These are phyloP conservation scores for Aspergillus panamensis DNA, from an alignment of 495 filamentous ascomycete genomes.

Conservation along the genomic window DNA sequence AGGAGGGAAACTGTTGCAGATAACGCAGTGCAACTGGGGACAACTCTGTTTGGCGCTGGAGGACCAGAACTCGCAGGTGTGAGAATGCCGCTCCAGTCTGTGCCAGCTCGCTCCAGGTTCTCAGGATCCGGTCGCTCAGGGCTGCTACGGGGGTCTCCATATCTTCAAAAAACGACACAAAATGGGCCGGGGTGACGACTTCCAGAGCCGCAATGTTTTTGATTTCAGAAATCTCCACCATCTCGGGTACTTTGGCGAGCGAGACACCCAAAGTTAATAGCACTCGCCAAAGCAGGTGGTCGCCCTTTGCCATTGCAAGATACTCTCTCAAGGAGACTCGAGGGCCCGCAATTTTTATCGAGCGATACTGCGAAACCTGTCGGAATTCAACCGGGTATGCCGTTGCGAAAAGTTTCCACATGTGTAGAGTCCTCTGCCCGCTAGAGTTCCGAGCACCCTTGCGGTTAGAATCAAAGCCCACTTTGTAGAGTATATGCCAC, in stretches of 20 bases:
- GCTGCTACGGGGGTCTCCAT: conserved; percentile 4
- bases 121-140: conserved; percentile 38
- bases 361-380: conserved; percentile 21
- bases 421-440: conserved; percentile 35
- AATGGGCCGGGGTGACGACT: conserved; percentile 19
- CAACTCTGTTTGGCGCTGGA: conserved; percentile 29
- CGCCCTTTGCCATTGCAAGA: conserved; percentile 31
- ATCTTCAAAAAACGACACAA: conserved; percentile 1
- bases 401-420: conserved; percentile 43
- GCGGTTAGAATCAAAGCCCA: conserved; percentile 3
- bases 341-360: conserved; percentile 24
- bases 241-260: conserved; percentile 29
- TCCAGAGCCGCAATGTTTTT: conserved; percentile 41
- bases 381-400: conserved; percentile 35
- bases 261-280: conserved; percentile 29
- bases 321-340: conserved; percentile 31
- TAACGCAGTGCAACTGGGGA: conserved; percentile 24
- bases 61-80: conserved; percentile 35
- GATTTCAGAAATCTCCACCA: conserved; percentile 33
- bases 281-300: conserved; percentile 29
- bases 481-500: conserved; percentile 1
- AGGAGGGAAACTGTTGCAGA: conserved; percentile 28
- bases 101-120: conserved; percentile 38
- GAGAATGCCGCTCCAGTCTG: conserved; percentile 26
- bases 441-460: conserved; percentile 21